phyloP scores from a whole-genome alignment of 2,329 filamentous ascomycete genomes.

The Botrytis medusae region DNA sequence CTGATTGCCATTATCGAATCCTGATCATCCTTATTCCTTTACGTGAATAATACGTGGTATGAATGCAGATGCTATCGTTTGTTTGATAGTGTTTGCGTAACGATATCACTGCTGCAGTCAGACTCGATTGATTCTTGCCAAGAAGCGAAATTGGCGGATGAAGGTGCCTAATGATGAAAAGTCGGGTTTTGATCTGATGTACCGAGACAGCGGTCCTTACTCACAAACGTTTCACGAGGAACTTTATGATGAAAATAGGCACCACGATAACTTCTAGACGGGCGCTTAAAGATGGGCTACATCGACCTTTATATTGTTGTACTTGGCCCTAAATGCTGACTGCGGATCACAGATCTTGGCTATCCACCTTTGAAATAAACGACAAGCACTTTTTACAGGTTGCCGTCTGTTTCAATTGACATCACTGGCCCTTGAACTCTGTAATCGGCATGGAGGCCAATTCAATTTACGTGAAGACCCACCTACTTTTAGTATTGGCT shows the following conservation, averaged over 20 bases:
- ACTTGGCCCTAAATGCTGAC: not conserved
- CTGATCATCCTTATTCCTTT: not conserved
- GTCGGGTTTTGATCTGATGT: not conserved
- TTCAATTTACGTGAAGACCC: not conserved
- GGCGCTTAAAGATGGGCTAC: not conserved
- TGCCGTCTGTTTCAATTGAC: not conserved
- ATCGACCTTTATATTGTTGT: not conserved
- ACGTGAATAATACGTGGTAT: not conserved
- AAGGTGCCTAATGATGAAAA: not conserved
- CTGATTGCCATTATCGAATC: not conserved
- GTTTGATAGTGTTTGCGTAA: not conserved
- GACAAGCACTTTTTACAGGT: not conserved
- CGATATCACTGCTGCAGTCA: not conserved
- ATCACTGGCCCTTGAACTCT: not conserved
- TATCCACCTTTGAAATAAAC: not conserved
- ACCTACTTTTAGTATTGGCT: not conserved
- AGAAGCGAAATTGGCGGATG: not conserved
- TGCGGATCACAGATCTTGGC: not conserved
- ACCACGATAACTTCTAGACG: not conserved
- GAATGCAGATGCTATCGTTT: too few species aligned
- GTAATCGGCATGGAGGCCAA: not conserved
- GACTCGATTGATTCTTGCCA: not conserved
- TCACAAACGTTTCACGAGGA: not conserved
- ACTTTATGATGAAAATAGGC: not conserved
- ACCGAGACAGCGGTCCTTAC: not conserved